Percentiles rank a stretch among this genome's conserved stretches.
Conservation (phyloP, 441 rosid species). For the Dalechampia spathulata region DNA sequence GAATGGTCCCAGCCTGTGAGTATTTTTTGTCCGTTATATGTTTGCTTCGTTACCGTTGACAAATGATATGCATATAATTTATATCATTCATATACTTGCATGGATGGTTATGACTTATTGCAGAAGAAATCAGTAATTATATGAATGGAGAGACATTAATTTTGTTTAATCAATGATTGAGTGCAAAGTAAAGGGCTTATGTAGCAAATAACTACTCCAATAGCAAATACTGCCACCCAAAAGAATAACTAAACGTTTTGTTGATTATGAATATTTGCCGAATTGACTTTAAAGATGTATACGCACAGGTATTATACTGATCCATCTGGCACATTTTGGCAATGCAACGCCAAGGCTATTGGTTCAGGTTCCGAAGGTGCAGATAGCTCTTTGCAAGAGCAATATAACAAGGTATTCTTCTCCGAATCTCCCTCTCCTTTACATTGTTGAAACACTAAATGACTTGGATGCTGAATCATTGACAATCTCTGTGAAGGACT, state of each 20-base stretch:
- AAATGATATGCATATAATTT: background rate
- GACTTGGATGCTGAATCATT: no score
- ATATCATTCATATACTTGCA: background rate
- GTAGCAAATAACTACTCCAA: no score
- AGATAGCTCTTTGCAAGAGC: conserved; percentile 96
- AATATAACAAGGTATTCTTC: conserved; percentile 67
- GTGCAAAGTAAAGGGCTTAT: no score
- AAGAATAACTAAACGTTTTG: no score
- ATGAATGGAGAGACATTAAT: no score
- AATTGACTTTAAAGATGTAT: conserved; percentile 1
- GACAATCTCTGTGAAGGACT: no score
- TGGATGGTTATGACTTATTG: background rate
- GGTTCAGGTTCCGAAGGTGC: conserved; percentile 99
- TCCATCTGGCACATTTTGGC: conserved; percentile 99
- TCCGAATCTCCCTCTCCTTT: no score
- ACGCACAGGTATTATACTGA: conserved; percentile 83
- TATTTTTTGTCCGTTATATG: conserved; percentile 8
- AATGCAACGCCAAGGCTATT: conserved; percentile 97
- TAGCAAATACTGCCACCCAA: no score
- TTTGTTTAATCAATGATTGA: no score
- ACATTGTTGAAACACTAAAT: no score
- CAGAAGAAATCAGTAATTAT: background rate
- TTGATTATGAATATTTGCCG: no score
- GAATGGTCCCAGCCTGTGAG: conserved; percentile 97
- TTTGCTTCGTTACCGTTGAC: background rate